A percentile compares a stretch with the other conserved stretches of the same genome.
phyloP scores from a whole-genome alignment of 148 eudicot genomes.

The Silene latifolia region DNA sequence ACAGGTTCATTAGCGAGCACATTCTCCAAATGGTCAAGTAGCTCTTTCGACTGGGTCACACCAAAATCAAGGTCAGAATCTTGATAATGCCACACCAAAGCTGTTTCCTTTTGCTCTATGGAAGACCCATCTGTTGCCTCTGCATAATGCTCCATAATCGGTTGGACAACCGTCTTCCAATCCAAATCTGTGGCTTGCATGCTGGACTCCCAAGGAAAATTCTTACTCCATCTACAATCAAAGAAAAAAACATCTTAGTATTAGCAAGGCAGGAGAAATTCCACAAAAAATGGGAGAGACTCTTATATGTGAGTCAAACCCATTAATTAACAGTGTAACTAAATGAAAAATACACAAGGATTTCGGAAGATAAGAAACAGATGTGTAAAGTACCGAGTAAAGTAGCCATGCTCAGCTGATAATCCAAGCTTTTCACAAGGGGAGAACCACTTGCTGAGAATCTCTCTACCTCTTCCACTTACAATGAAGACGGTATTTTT shows the following conservation, averaged over 20 bases:
- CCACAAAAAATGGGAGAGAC: too few relatives aligned
- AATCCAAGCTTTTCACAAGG: constrained; percentile 63
- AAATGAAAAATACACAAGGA: too few relatives aligned
- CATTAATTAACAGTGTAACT: too few relatives aligned
- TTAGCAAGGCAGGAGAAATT: not conserved
- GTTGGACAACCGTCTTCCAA: constrained; percentile 59
- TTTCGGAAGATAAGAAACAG: not conserved
- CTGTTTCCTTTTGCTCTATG: constrained; percentile 73
- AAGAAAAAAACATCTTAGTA: not conserved
- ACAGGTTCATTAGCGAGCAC: constrained; percentile 91
- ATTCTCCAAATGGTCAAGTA: constrained; percentile 76
- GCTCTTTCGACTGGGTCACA: constrained; percentile 71
- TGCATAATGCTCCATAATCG: constrained; percentile 74
- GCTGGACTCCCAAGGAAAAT: constrained; percentile 53
- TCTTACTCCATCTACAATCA: constrained; percentile 51
- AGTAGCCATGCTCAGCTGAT: constrained; percentile 80
- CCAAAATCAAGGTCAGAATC: constrained; percentile 82
- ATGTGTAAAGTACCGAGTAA: constrained; percentile 41
- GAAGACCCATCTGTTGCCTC: constrained; percentile 79
- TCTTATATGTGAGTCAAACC: too few relatives aligned
- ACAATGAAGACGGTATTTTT: constrained; percentile 73
- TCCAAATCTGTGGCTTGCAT: constrained; percentile 39
- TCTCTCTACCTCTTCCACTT: constrained; percentile 61
- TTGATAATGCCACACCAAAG: constrained; percentile 81
- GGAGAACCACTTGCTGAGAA: constrained; percentile 60